These are phyloP conservation scores for Xylaria sp. DNA, from an alignment of 2,329 filamentous ascomycete genomes.

Conservation along the genomic window DNA sequence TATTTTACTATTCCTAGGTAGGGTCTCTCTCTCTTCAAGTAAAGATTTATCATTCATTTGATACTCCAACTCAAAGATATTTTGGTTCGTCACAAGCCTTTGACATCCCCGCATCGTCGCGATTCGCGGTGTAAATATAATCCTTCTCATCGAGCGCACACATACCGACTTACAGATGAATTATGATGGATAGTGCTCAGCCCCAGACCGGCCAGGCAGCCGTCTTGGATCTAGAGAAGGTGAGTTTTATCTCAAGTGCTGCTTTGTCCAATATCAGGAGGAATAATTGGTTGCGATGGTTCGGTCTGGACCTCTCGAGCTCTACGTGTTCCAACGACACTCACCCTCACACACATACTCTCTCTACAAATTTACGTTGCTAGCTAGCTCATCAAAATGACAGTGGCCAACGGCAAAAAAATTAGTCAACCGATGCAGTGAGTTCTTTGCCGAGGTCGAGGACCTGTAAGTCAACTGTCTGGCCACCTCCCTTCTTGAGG, in stretches of 20 bases:
- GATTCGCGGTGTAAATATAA: neutral
- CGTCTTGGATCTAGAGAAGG: conserved; percentile 43
- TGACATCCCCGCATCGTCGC: neutral
- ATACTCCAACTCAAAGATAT: neutral
- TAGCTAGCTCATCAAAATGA: conserved; percentile 4
- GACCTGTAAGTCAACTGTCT: conserved; percentile 45
- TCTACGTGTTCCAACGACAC: neutral
- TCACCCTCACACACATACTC: neutral
- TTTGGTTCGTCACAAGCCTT: neutral
- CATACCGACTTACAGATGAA: neutral
- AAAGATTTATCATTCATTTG: neutral
- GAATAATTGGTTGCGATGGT: neutral
- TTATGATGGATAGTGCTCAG: conserved; percentile 33
- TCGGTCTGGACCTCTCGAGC: neutral
- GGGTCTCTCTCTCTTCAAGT: neutral
- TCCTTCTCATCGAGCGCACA: neutral
- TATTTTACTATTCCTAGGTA: too few relatives aligned
- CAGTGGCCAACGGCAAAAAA: conserved; percentile 47
- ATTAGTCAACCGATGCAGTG: conserved; percentile 46
- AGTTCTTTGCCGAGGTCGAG: conserved; percentile 50
- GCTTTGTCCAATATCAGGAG: neutral
- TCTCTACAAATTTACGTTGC: neutral
- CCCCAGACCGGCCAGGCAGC: conserved; percentile 35
- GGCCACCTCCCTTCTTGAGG: neutral
- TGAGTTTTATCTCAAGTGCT: neutral